Evolutionary conservation across 495 filamentous ascomycete species (phyloP).

Genomic region (Tuber umbilicatum): DNA sequence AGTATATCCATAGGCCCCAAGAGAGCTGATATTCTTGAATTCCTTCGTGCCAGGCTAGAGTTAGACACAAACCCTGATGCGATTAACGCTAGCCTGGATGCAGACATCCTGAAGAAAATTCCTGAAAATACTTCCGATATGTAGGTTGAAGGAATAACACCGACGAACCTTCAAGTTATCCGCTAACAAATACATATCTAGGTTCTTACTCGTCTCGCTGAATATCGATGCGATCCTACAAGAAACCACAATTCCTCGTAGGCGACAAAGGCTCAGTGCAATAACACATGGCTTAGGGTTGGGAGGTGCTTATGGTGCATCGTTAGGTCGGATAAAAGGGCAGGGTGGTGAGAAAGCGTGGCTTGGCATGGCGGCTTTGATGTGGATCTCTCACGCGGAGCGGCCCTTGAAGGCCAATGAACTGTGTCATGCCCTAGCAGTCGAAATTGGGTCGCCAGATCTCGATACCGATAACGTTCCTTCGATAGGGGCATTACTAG

Average conservation of each 20-base stretch:
- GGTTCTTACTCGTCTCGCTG: neutral
- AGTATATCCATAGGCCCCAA: neutral
- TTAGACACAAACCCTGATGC: neutral
- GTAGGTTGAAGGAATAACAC: neutral
- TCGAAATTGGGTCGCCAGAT: neutral
- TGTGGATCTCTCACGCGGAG: neutral
- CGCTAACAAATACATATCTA: neutral
- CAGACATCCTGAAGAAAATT: neutral
- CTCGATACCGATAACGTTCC: neutral
- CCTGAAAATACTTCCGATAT: neutral
- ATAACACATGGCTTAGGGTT: neutral
- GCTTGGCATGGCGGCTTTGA: neutral
- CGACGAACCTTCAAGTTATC: neutral
- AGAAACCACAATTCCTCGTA: neutral
- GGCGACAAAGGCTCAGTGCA: neutral
- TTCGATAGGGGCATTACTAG: neutral
- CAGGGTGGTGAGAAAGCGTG: neutral
- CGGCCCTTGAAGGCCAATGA: neutral
- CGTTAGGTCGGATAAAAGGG: neutral
- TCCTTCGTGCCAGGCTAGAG: neutral
- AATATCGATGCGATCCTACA: neutral
- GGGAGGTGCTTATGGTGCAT: neutral
- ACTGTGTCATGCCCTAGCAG: neutral
- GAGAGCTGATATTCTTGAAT: neutral
- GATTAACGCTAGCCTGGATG: neutral